Base-by-base conservation (phyloP, 2,329 filamentous ascomycete species). In the Parascedosporium putredinis region DNA sequence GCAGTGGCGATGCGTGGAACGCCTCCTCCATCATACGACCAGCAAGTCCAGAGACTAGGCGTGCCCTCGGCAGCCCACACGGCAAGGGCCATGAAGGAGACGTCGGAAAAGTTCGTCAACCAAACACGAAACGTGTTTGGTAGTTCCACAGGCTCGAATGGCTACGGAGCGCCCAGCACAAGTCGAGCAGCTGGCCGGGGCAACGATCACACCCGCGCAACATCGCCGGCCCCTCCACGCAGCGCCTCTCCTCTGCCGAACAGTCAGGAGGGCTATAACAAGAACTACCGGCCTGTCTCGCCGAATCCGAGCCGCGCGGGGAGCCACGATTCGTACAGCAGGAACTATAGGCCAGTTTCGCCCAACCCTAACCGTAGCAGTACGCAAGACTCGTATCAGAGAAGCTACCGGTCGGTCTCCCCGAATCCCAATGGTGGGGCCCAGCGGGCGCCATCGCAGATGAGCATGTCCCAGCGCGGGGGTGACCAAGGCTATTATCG, bases 11-110 rank as follows among this genome's bases (percentile, higher is more conserved):
- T 81, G 64, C 73, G 86, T 56, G 84, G 83, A 23, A 90, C 87
- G 8, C 88, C 90, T 5, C 91, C 91, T 2, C 91, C 91, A 3
- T 88, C 86, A 0, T 97, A 96, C 60, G 86, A 91, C 52, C 79
- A 80, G 44, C 79, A 83, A 46, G 76, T 88, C 43, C 87, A 86
- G 61, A 78, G 87, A 52, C 76, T 97, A 3, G 93, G 89, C 49
- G 86, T 91, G 10, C 94, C 93, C 2, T 84, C 91, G 52, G 89
- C 91, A 2, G 93, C 93, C 1, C 88, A 94, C 53, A 98, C 94
- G 0, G 86, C 88, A 3, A 87, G 85, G 55, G 88, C 93, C 45
- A 98, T 98, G 94, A 88, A 95, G 61, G 87, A 95, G 64, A 88
- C 90, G 3, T 93, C 89, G 0, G 85, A 94, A 58, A 89, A 89